phyloP scores from a whole-genome alignment of 805 yeast species.

The Starmerella sirachaensis region DNA sequence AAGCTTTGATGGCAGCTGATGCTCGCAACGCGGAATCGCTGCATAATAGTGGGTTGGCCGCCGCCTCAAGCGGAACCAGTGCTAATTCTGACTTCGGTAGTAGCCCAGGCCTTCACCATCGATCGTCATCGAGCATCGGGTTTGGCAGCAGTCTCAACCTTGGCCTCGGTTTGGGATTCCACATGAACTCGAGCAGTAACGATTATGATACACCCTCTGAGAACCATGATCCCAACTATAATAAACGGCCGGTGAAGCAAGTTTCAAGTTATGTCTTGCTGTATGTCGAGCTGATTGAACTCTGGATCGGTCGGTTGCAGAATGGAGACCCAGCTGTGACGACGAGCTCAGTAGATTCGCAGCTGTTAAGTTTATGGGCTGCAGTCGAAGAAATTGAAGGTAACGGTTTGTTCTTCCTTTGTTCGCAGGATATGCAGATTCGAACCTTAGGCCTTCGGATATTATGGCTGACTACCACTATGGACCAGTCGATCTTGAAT shows the following conservation, averaged over 20 bases:
- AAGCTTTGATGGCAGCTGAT: slow-evolving; percentile 16
- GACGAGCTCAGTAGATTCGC: slow-evolving; percentile 12
- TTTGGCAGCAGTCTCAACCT: slow-evolving; percentile 3
- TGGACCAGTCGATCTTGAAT: slow-evolving; percentile 70
- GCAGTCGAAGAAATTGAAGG: slow-evolving; percentile 94
- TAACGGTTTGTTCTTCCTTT: slow-evolving; percentile 79
- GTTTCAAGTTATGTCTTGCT: slow-evolving; percentile 34
- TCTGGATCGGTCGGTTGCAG: slow-evolving; percentile 47
- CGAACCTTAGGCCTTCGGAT: slow-evolving; percentile 68
- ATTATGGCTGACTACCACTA: slow-evolving; percentile 64
- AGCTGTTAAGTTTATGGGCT: slow-evolving; percentile 43
- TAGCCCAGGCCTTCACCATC: not conserved
- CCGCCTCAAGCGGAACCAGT: not conserved
- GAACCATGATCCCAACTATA: not conserved
- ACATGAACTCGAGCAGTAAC: slow-evolving; percentile 4
- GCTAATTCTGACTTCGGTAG: not conserved
- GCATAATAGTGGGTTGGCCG: not conserved
- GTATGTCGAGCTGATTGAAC: slow-evolving; percentile 65
- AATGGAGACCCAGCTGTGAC: slow-evolving; percentile 18
- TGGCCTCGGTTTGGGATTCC: slow-evolving; percentile 8
- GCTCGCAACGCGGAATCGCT: slow-evolving; percentile 7
- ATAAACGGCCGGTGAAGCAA: not conserved
- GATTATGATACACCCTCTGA: slow-evolving; percentile 6
- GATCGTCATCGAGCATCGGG: slow-evolving; percentile 13
- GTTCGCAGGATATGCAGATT: slow-evolving; percentile 71